Evolutionary conservation across 345 rosid genomes (phyloP), one percentile per base, ranked within the genome.

Genomic region (Syzygium grande): DNA sequence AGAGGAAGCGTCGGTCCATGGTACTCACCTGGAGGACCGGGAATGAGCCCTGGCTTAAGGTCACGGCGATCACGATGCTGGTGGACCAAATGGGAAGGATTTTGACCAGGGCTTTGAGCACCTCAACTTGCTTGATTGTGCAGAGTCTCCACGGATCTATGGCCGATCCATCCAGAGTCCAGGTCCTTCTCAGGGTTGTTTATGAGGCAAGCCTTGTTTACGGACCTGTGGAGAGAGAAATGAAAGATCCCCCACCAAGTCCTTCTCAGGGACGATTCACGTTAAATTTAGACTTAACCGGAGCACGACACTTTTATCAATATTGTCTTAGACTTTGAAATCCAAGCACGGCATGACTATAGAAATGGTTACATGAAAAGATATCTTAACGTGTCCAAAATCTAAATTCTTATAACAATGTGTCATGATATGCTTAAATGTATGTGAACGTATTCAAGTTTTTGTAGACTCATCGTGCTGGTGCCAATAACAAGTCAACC

Each of bases 51-150:
- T 94, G 95, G 93, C 88, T 91, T 49, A 94, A 19, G 84, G 91
- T 92, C 21, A 65, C 93, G 5, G 91, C 89, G 22, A 92, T 58
- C 85, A 91, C 87, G 79, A 94, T 93, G 54, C 94, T 88, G 1
- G 91, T 88, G 17, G 93, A 92, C 96, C 95, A 93, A 5, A 94
- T 86, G 19, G 96, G 95, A 4, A 94, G 79, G 89, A 94, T 92
- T 83, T 87, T 92, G 59, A 93, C 89, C 56, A 94, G 7, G 63
- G 92, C 92, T 90, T 94, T 94, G 23, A 93, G 92, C 89, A 90
- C 94, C 90, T 94, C 95, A 16, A 94, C 95, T 90, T 93, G 92
- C 85, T 79, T 88, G 4, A 93, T 90, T 6, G 96, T 91, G 91
- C 95, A 94, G 12, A 92, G 93, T 19, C 53, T 88, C 92, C 93